Base-by-base conservation (phyloP, 2,329 filamentous ascomycete genomes). In the Chaetomiaceae sp. region DNA sequence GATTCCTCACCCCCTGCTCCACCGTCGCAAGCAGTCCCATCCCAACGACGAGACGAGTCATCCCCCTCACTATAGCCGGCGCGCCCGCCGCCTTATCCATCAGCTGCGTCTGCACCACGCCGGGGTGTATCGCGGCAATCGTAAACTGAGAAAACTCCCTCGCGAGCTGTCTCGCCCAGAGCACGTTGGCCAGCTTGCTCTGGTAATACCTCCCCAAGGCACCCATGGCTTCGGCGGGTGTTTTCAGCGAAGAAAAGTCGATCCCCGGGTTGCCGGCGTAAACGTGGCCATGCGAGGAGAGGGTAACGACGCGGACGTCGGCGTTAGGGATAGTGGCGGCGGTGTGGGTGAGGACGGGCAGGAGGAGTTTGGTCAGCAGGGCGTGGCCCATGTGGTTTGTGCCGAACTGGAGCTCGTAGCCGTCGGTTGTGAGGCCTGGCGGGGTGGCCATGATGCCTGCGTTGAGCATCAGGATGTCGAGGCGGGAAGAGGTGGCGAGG, bases 321-420 rank as follows among this genome's bases (percentile, higher is more conserved):
- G 48, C 29, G 3, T 33, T 47, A 6, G 51, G 31, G 1, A 12
- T n/a, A 5, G 11, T 4, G 29, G 37, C 9, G 20, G 57, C 58
- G 17, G 66, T 67, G 9, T 61, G 52, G 15, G 57, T 49, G 5
- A 69, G 57, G 4, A 62, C 37, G 1, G 65, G 65, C 6, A 63
- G 49, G 11, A 76, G 60, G 2, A 71, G 63, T 42, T 71, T 68
- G 33, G 66, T 68, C 2, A 78, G 66, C 0, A 75, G 64, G 1
- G 73, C 72, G 50, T 77, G 75, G 19, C 74, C 74, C 19, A 78
- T 56, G 61, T 77, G 73, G 57, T 78, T 79, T 6, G 70, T 75
- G 15, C 70, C 74, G 56, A 78, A 75, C 51, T 75, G 71, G 15
- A 71, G 56, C 60, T 79, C 76, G 61, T 75, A 78, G 17, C 74